Conservation (phyloP, 768 basidiomycete species). For the Suillus brevipes region DNA sequence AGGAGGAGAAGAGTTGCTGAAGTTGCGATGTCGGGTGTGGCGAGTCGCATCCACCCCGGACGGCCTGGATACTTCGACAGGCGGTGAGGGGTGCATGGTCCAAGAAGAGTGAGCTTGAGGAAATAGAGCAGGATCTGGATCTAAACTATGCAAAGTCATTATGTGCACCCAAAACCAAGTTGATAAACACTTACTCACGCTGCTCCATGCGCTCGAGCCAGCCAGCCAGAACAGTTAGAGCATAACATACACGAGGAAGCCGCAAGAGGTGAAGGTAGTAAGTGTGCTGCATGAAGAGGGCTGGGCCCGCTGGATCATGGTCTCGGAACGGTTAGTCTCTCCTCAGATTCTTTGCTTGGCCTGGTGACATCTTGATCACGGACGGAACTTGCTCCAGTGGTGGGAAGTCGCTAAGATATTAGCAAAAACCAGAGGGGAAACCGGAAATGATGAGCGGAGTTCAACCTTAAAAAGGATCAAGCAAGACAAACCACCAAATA, state of each 20-base stretch:
- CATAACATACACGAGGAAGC: too few relatives aligned
- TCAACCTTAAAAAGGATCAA: conserved; percentile 12
- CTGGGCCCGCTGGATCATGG: too few relatives aligned
- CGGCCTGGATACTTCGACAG: conserved; percentile 20
- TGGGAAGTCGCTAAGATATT: conserved; percentile 12
- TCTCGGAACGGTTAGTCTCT: too few relatives aligned
- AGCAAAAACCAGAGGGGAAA: conserved; percentile 6
- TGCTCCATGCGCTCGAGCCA: conserved; percentile 70
- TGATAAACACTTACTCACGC: conserved; percentile 51
- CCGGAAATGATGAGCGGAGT: conserved; percentile 13
- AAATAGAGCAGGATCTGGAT: conserved; percentile 77
- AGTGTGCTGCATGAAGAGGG: too few relatives aligned
- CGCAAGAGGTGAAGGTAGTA: too few relatives aligned
- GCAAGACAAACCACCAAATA: conserved; percentile 19
- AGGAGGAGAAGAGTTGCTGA: too few relatives aligned
- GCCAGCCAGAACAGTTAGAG: conserved; percentile 14
- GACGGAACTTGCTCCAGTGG: conserved; percentile 14
- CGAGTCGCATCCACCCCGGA: too few relatives aligned
- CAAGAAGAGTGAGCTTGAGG: conserved; percentile 63
- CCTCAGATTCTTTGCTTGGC: too few relatives aligned
- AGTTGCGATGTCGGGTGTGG: too few relatives aligned
- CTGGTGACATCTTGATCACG: not conserved
- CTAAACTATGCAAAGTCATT: conserved; percentile 49
- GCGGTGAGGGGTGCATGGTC: conserved; percentile 35
- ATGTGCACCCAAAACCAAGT: not conserved